These are phyloP conservation scores for Amylostereum areolatum DNA, from an alignment of 1,284 basidiomycete genomes.

Conservation along the genomic window DNA sequence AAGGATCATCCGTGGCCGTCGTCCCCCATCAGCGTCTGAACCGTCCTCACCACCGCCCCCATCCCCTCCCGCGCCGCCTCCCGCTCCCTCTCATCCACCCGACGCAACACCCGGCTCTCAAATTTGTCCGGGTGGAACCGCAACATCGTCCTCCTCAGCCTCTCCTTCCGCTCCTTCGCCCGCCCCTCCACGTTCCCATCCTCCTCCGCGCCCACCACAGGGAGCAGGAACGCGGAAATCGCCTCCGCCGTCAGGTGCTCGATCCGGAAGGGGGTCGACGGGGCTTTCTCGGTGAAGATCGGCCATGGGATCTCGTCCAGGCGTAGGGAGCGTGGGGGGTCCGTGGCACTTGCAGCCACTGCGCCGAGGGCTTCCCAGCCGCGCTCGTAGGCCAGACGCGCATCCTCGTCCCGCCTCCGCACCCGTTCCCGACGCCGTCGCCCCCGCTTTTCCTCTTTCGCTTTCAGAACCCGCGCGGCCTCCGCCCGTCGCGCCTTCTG, in stretches of 20 bases:
- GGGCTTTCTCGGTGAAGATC: conserved; percentile 27
- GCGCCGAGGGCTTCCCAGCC: conserved; percentile 49
- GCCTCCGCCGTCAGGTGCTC: conserved; percentile 54
- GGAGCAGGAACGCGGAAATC: conserved; percentile 58
- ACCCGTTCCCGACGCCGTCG: conserved; percentile 40
- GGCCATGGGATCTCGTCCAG: conserved; percentile 83
- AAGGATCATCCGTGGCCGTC: too few relatives aligned
- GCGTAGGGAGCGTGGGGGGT: conserved; percentile 18
- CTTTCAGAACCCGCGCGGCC: conserved; percentile 42
- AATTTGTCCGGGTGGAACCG: conserved; percentile 88
- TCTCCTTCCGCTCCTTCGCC: conserved; percentile 45
- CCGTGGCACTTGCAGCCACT: conserved; percentile 12
- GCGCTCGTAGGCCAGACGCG: conserved; percentile 48
- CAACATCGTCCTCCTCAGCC: conserved; percentile 65
- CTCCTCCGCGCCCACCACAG: conserved; percentile 8
- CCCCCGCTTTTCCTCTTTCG: conserved; percentile 43
- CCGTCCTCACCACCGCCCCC: conserved; percentile 38
- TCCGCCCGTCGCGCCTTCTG: conserved; percentile 51
- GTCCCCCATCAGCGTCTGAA: conserved; percentile 50
- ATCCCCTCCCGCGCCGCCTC: too few relatives aligned
- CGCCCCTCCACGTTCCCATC: conserved; percentile 14
- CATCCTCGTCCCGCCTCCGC: conserved; percentile 32
- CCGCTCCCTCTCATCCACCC: conserved; percentile 56
- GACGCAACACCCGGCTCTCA: conserved; percentile 62
- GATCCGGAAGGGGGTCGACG: conserved; percentile 13